Base-by-base conservation (phyloP, 495 filamentous ascomycete species). In the Hyaloscypha finlandica region DNA sequence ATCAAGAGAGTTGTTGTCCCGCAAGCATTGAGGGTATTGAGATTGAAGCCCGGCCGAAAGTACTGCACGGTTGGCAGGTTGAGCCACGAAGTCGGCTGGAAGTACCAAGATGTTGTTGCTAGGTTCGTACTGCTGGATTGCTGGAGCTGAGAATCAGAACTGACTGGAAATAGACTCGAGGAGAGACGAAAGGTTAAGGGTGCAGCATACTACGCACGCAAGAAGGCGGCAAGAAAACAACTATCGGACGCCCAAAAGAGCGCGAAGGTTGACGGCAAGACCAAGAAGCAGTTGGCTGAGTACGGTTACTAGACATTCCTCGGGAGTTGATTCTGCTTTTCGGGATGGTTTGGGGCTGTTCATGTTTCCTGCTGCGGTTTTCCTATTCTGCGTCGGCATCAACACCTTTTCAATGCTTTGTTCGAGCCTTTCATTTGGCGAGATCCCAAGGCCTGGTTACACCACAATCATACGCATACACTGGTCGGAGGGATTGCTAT, bases 1-100 rank as follows among this genome's bases (percentile, higher is more conserved):
- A 94, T 96, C 89, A 98, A 99, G 92, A 90, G 96, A 79, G 89
- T 98, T 81, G 95, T 99, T 69, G 95, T 99, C 76, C 95, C 95
- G 77, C 95, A 98, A 88, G 95, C 95, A 72, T 88, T 99, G 72
- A 89, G 95, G 77, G 88, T 98, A 68, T 85, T 99, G 79, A 85
- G 95, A 76, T 86, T 99, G 75, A 94, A 97, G 86, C 95, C 95
- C 75, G 95, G 95, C 76, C 92, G 95, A 83, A 99, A 99, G 88
- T 99, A 94, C 90, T 99, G 96, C 90, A 94, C 92, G 67, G 94
- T 99, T 74, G 95, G 95, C 73, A 88, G 95, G 80, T 84, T 99
- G 77, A 95, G 93, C 84, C 93, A 97, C 80, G 95, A 99, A 84
- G 93, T 98, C 75, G 95, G 95, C 81, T 99, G 95, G 95, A 98